Evolutionary conservation across 1,284 basidiomycete species (phyloP).

Genomic region (Cutaneotrichosporon curvatum): DNA sequence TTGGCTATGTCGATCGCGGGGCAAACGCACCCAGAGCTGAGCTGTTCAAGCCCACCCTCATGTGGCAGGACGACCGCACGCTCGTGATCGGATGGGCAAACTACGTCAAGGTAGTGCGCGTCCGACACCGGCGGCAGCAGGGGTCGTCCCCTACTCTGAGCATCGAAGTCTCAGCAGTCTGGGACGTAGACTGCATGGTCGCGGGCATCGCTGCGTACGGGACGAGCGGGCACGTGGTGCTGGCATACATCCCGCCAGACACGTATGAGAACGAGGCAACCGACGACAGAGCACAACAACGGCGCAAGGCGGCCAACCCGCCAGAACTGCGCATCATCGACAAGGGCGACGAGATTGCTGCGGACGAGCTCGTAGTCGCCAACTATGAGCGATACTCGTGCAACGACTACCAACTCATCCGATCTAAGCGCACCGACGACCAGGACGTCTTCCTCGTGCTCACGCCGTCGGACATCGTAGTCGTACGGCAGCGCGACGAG

Average conservation of each 20-base stretch:
- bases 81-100: conserved; percentile 93
- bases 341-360: conserved; percentile 80
- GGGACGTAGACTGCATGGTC: conserved; percentile 93
- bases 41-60: conserved; percentile 81
- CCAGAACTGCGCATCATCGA: conserved; percentile 92
- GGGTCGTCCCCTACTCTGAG: conserved; percentile 21
- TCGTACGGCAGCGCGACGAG: conserved; percentile 77
- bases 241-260: conserved; percentile 60
- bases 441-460: conserved; percentile 61
- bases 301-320: conserved; percentile 71
- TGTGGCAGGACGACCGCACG: conserved; percentile 86
- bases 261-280: conserved; percentile 57
- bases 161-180: conserved; percentile 83
- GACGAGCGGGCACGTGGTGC: conserved; percentile 63
- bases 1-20: conserved; percentile 81
- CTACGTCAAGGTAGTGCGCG: conserved; percentile 80
- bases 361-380: conserved; percentile 73
- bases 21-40: conserved; percentile 78
- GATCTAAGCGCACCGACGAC: conserved; percentile 37
- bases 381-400: conserved; percentile 80
- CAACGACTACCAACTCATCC: conserved; percentile 76
- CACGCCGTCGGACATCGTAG: conserved; percentile 76
- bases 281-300: conserved; percentile 62
- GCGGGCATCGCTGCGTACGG: conserved; percentile 75
- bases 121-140: conserved; percentile 52